These are phyloP conservation scores for Albophoma yamanashiensis DNA, from an alignment of 2,329 filamentous ascomycete species.

Conservation along the genomic window DNA sequence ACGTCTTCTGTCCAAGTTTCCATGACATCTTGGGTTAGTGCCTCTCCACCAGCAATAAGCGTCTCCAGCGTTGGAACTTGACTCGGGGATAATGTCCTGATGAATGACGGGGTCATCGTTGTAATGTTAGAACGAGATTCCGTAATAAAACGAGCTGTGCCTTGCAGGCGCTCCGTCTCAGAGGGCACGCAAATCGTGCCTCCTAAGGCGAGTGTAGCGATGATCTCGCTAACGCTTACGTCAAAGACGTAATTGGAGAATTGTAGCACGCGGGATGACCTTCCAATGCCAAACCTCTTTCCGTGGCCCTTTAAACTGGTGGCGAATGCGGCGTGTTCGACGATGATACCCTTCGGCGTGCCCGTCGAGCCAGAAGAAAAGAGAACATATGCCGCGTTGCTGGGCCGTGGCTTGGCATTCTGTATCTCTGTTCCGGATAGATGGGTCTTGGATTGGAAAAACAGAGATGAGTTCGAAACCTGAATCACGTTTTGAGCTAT, in stretches of 20 bases:
- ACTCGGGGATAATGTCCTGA: constrained; percentile 6
- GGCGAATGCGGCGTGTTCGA: constrained; percentile 11
- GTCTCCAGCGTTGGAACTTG: constrained; percentile 5
- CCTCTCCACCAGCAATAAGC: constrained; percentile 7
- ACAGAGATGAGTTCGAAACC: background rate
- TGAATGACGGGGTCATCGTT: constrained; percentile 9
- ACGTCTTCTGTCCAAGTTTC: constrained; percentile 7
- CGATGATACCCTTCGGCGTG: constrained; percentile 12
- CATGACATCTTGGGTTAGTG: constrained; percentile 1
- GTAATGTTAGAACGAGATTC: constrained; percentile 2
- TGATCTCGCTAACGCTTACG: constrained; percentile 23
- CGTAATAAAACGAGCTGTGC: constrained; percentile 2
- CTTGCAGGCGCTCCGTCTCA: background rate
- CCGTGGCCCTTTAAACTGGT: constrained; percentile 1
- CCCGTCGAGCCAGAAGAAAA: constrained; percentile 15
- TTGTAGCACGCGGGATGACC: constrained; percentile 6
- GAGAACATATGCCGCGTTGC: constrained; percentile 9
- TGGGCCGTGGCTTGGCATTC: background rate
- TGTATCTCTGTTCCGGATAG: background rate
- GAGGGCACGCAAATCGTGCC: constrained; percentile 13
- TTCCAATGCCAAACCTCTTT: constrained; percentile 11
- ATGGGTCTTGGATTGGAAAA: background rate
- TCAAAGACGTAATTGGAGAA: constrained; percentile 39
- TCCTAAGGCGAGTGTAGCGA: constrained; percentile 9
- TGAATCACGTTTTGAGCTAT: constrained; percentile 1